Percentiles rank a stretch among this genome's conserved stretches.
Conservation (phyloP, 345 rosid genomes). For the Stellera chamaejasme region DNA sequence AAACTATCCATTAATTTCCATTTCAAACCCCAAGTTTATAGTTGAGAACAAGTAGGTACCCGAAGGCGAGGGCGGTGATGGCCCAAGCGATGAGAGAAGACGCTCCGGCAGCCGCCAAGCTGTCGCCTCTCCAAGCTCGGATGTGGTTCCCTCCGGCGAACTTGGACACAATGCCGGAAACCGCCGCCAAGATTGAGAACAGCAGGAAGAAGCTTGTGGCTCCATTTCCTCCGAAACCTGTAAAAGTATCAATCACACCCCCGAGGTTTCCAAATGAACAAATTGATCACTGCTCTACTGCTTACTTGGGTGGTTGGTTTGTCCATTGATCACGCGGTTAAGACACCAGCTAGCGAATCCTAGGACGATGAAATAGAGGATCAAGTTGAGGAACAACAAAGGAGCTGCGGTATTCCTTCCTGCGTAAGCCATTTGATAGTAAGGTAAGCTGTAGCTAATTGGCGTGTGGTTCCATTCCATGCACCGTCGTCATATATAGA, state of each 20-base stretch:
- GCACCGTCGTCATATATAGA: constrained; percentile 4
- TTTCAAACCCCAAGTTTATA: neutral
- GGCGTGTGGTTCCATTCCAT: neutral
- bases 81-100: constrained; percentile 71
- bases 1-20: neutral
- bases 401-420: constrained; percentile 90
- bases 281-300: too few relatives aligned
- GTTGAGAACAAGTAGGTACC: constrained; percentile 24
- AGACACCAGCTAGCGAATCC: constrained; percentile 91
- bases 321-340: constrained; percentile 65
- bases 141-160: constrained; percentile 64
- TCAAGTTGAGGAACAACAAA: constrained; percentile 73
- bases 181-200: constrained; percentile 51
- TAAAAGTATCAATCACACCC: too few relatives aligned
- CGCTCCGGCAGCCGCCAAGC: constrained; percentile 73
- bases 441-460: too few relatives aligned
- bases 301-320: constrained; percentile 74
- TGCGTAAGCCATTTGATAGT: constrained; percentile 28
- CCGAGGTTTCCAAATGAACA: too few relatives aligned
- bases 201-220: constrained; percentile 73
- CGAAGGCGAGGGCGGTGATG: constrained; percentile 68
- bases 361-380: constrained; percentile 64
- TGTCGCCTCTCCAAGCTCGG: constrained; percentile 73
- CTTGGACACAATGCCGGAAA: constrained; percentile 65
- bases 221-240: constrained; percentile 77